Base-by-base conservation (phyloP, 108 stramenopile species). In the Skeletonema tropicum region DNA sequence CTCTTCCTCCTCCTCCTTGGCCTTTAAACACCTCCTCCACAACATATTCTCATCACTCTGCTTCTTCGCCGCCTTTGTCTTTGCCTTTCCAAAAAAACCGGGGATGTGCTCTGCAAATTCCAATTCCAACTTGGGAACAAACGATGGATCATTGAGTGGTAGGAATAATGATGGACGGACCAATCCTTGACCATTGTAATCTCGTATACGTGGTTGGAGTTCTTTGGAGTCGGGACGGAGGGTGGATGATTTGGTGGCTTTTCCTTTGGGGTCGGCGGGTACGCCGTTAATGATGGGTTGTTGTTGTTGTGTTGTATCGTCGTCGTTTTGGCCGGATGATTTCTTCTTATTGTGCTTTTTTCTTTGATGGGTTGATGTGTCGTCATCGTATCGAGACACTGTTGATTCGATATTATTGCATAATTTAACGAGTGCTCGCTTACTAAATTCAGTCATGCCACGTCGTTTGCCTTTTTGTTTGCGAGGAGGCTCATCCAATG, bases 71-170 rank as follows among this genome's bases (percentile, higher is more conserved):
- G 87, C 86, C 59, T 89, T 92, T 14, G 86, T 90, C 29, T 89
- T 89, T 29, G 86, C 86, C 77, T 88, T 96, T 3, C 94, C 94
- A 79, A 88, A 96, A 49, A 96, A 96, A 13, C 94, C 94, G 0
- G 85, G 85, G 55, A 96, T 85, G 68, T 96, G 94, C 68, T 93
- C 92, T 55, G 68, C 66, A 77, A 96, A 96, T 76, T 96, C 91
- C 69, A 90, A 63, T 62, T 92, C 87, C 9, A 96, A 71, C 59
- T 80, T 86, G 2, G 90, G 89, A 32, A 77, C 66, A 62, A 88
- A 92, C 6, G 80, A 67, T 7, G 88, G 86, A 79, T 96, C 92
- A n/a, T 80, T 38, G 25, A 96, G 83, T 31, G 79, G 65, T 12
- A 96, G 55, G 71, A 77, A 93, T 45, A 96, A 39, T 33, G 84